Conservation (phyloP, 768 basidiomycete species). For the Suillus brevipes region DNA sequence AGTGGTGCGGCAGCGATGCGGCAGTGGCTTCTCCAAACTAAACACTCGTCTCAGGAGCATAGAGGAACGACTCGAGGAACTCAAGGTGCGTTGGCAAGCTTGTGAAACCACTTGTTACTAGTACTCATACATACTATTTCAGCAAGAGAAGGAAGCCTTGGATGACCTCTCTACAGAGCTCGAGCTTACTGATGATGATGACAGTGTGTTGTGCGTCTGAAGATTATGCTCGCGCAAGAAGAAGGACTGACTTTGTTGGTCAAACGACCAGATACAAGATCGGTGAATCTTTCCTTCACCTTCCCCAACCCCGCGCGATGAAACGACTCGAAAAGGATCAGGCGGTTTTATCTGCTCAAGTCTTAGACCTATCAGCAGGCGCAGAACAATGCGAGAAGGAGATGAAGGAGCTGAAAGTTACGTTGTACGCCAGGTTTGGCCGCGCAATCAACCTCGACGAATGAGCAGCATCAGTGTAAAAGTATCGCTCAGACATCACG, state of each 20-base stretch:
- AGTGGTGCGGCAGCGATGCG: too few species aligned
- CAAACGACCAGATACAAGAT: constrained; percentile 69
- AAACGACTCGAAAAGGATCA: constrained; percentile 74
- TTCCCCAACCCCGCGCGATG: constrained; percentile 67
- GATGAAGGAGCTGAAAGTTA: constrained; percentile 81
- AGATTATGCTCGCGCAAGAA: constrained; percentile 4
- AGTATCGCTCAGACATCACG: not conserved
- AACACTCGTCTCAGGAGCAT: constrained; percentile 75
- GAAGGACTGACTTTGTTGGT: not conserved
- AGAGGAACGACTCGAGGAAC: constrained; percentile 66
- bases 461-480: constrained; percentile 24
- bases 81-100: constrained; percentile 58
- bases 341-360: constrained; percentile 52
- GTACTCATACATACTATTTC: constrained; percentile 1
- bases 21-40: constrained; percentile 93
- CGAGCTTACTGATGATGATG: constrained; percentile 85
- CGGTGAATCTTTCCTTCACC: constrained; percentile 86
- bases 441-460: constrained; percentile 92
- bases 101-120: not conserved
- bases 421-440: constrained; percentile 89
- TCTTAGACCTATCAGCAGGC: constrained; percentile 48
- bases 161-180: constrained; percentile 88
- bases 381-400: constrained; percentile 67
- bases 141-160: constrained; percentile 95
- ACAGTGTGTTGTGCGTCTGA: constrained; percentile 65